phyloP scores from a whole-genome alignment of 257 asterid genomes.

The Pogostemon cablin region DNA sequence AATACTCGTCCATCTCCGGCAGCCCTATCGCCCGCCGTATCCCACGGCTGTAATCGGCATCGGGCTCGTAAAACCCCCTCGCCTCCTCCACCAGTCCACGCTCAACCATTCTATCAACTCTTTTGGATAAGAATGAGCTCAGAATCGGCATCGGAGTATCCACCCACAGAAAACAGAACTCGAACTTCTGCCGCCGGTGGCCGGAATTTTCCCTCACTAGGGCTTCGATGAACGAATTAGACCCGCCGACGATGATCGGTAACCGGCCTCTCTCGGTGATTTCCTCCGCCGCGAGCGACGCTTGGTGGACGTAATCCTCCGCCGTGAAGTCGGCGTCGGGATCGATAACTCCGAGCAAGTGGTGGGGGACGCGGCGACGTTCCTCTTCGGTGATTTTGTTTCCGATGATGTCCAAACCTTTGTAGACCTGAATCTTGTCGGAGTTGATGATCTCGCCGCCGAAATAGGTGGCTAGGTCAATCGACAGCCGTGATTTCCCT shows the following conservation, averaged over 20 bases:
- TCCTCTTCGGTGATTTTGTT: conserved; percentile 56
- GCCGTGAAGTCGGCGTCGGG: conserved; percentile 52
- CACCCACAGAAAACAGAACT: conserved; percentile 61
- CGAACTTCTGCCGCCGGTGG: conserved; percentile 40
- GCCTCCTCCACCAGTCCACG: conserved; percentile 57
- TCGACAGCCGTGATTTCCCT: conserved; percentile 62
- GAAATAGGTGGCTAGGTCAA: conserved; percentile 54
- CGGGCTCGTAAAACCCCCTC: conserved; percentile 34
- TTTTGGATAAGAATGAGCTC: conserved; percentile 39
- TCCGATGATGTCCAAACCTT: conserved; percentile 45
- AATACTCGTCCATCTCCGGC: conserved; percentile 58
- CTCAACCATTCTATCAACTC: conserved; percentile 59
- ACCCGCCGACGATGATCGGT: conserved; percentile 70
- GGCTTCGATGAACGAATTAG: conserved; percentile 58
- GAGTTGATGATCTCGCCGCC: conserved; percentile 57
- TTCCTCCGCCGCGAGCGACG: conserved; percentile 36
- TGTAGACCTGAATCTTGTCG: conserved; percentile 61
- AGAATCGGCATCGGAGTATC: conserved; percentile 43
- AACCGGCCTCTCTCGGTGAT: conserved; percentile 40
- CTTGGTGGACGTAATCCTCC: conserved; percentile 44
- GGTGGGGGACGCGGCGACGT: conserved; percentile 56
- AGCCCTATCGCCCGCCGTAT: conserved; percentile 60
- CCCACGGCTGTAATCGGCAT: conserved; percentile 50
- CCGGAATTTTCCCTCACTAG: conserved; percentile 39
- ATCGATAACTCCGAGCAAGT: conserved; percentile 46